Conservation (phyloP, 306 rosid genomes). For the Cicer arietinum region DNA sequence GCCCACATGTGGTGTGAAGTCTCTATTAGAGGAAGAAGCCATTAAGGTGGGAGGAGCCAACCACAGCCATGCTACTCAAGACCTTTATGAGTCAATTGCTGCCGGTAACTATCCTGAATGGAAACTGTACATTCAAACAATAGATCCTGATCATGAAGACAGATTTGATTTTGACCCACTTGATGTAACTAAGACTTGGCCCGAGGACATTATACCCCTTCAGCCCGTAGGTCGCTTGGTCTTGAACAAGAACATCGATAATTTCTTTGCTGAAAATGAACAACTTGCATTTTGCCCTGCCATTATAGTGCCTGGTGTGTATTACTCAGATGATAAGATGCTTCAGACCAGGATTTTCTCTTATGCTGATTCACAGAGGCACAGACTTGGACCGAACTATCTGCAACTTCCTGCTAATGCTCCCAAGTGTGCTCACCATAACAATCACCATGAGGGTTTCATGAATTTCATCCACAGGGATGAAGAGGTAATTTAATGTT, state of each 20-base stretch:
- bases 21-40: slow-evolving; percentile 86
- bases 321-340: slow-evolving; percentile 89
- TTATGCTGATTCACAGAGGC: slow-evolving; percentile 90
- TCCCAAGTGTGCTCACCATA: slow-evolving; percentile 91
- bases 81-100: slow-evolving; percentile 88
- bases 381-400: slow-evolving; percentile 97
- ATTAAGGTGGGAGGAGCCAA: slow-evolving; percentile 84
- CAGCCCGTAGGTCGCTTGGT: slow-evolving; percentile 98
- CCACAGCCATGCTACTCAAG: slow-evolving; percentile 97
- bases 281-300: slow-evolving; percentile 93
- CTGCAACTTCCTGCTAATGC: slow-evolving; percentile 92
- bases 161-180: slow-evolving; percentile 91
- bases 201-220: slow-evolving; percentile 90
- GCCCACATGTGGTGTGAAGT: slow-evolving; percentile 82
- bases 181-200: slow-evolving; percentile 97
- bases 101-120: slow-evolving; percentile 99
- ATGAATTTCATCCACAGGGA: slow-evolving; percentile 97
- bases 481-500: slow-evolving; percentile 65
- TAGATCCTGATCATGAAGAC: slow-evolving; percentile 93
- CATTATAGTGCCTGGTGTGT: slow-evolving; percentile 81
- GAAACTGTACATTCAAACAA: slow-evolving; percentile 87
- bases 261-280: slow-evolving; percentile 97
- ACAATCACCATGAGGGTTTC: slow-evolving; percentile 92
- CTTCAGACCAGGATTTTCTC: slow-evolving; percentile 91
- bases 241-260: slow-evolving; percentile 86